Base-by-base conservation (phyloP, 2,329 filamentous ascomycete species). In the Magnaporthiopsis rhizophila region DNA sequence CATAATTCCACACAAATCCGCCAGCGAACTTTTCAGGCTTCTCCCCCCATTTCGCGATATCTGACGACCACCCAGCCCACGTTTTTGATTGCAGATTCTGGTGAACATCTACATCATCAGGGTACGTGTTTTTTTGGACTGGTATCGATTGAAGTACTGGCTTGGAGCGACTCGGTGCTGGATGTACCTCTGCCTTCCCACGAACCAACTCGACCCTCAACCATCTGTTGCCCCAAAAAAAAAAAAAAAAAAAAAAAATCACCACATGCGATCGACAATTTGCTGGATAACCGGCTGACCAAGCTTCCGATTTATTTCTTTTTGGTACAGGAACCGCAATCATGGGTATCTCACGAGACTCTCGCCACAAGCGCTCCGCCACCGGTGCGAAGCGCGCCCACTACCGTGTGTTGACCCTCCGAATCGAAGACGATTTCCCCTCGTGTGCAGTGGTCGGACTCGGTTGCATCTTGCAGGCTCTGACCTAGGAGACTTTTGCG, bases 321-420 rank as follows among this genome's bases (percentile, higher is more conserved):
- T 53, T 36, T 38, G 65, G 71, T 74, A 71, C 80, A 89, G 85
- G 85, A 84, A 85, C 83, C 83, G 88, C 88, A 90, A 91, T 89
- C 85, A 94, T 94, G 90, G 91, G 95, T 99, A 98, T 99, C 86
- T 97, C 94, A 84, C 91, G 95, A 86, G 94, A 98, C 86, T 97
- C 92, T 81, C 92, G 95, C 86, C 95, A 99, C 89, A 99, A 99
- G 91, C 93, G 95, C 85, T 93, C 92, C 83, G 93, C 94, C 82
- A 91, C 96, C 81, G 96, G 95, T 87, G 95, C 96, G 78, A 99
- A 99, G 90, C 89, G 90, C 81, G 86, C 90, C 83, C 90, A 89
- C 84, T 95, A 94, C 88, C 88, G 91, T 89, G 84, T 84, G 86
- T 89, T 69, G 64, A 78, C 72, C 70, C 75, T 78, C 53, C 24